Percentiles rank a stretch among this genome's conserved stretches.
phyloP scores from a whole-genome alignment of 1,284 basidiomycete species.

The Ceratobasidium sp. region DNA sequence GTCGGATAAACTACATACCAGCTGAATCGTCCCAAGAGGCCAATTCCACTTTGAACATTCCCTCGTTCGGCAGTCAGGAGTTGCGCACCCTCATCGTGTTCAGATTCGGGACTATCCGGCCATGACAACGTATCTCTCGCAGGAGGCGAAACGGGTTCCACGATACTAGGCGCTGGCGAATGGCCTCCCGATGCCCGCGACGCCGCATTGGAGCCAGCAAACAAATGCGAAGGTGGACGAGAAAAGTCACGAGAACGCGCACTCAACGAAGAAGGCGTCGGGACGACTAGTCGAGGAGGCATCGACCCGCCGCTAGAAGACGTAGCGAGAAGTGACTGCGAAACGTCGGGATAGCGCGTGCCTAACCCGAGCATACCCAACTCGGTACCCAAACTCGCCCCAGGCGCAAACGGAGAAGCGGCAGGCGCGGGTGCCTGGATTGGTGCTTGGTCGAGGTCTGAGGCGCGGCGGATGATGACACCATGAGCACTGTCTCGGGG shows the following conservation, averaged over 20 bases:
- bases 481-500: conserved; percentile 29
- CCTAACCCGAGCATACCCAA: conserved; percentile 37
- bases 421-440: conserved; percentile 38
- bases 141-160: conserved; percentile 24
- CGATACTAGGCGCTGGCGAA: conserved; percentile 20
- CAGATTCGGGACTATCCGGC: conserved; percentile 44
- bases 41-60: conserved; percentile 34
- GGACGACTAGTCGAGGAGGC: conserved; percentile 39
- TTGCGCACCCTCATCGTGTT: conserved; percentile 40
- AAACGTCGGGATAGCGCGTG: conserved; percentile 36
- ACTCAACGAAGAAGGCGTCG: conserved; percentile 28
- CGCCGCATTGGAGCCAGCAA: conserved; percentile 17
- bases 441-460: conserved; percentile 21
- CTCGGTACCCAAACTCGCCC: conserved; percentile 30
- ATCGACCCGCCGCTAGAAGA: conserved; percentile 39
- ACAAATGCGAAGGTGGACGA: conserved; percentile 29
- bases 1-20: conserved; percentile 2
- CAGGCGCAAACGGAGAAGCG: conserved; percentile 6
- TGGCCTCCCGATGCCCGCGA: conserved; percentile 37
- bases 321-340: conserved; percentile 38
- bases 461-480: conserved; percentile 30
- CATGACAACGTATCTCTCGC: conserved; percentile 34
- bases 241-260: conserved; percentile 22
- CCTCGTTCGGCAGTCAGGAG: conserved; percentile 40
- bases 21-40: conserved; percentile 40